phyloP scores from a whole-genome alignment of 2,329 filamentous ascomycete species.

The Fusarium fujikuroi region DNA sequence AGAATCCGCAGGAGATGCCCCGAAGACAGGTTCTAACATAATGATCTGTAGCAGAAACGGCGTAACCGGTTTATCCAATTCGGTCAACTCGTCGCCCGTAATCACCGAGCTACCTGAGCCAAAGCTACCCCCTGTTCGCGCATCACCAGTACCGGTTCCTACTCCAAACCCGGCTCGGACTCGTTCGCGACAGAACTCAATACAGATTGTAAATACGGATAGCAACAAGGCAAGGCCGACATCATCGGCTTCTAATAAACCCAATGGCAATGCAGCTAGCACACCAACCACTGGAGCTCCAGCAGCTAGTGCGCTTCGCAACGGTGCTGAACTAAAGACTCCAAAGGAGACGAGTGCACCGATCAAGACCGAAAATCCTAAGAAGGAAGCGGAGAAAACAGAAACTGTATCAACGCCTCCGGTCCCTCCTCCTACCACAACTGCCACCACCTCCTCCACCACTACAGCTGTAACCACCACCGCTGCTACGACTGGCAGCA shows the following conservation, averaged over 20 bases:
- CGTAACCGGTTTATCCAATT: slow-evolving; percentile 69
- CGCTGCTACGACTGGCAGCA: slow-evolving; percentile 45
- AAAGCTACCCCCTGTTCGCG: slow-evolving; percentile 57
- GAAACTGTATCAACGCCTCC: slow-evolving; percentile 45
- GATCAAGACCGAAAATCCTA: slow-evolving; percentile 48
- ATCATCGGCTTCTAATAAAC: slow-evolving; percentile 70
- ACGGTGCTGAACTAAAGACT: slow-evolving; percentile 59
- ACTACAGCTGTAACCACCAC: slow-evolving; percentile 6
- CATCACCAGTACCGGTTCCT: slow-evolving; percentile 69
- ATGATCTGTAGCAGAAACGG: slow-evolving; percentile 48
- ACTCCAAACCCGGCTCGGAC: slow-evolving; percentile 72
- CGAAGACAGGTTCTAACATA: slow-evolving; percentile 24
- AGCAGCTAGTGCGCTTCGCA: slow-evolving; percentile 45
- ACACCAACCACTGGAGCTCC: slow-evolving; percentile 51
- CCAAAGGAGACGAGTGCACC: slow-evolving; percentile 58
- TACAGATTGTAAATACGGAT: slow-evolving; percentile 66
- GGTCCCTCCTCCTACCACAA: slow-evolving; percentile 31
- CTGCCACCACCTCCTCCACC: slow-evolving; percentile 33
- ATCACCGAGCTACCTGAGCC: slow-evolving; percentile 74
- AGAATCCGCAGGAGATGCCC: neutral
- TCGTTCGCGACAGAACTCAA: slow-evolving; percentile 80
- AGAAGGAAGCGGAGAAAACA: slow-evolving; percentile 49
- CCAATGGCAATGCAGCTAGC: slow-evolving; percentile 61
- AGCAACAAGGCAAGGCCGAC: slow-evolving; percentile 64
- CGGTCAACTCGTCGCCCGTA: slow-evolving; percentile 79